Conservation (phyloP, 2,329 filamentous ascomycete species). For the Furcasterigmium furcatum region DNA sequence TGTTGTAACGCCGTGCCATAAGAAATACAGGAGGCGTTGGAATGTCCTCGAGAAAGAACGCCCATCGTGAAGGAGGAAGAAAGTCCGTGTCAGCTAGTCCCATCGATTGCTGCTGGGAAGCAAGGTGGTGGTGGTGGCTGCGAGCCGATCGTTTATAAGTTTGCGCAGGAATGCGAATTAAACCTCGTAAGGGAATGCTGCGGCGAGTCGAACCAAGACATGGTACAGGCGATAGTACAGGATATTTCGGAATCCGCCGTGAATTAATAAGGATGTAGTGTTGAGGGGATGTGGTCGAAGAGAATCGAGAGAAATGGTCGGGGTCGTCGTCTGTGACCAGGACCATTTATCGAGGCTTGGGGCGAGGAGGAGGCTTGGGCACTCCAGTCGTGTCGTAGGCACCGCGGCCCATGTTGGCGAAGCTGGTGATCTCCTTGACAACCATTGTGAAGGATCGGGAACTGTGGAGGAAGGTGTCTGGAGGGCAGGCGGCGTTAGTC, state of each 20-base stretch:
- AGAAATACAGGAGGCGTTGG: background rate
- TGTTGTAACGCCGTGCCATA: conserved; percentile 4
- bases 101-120: conserved; percentile 30
- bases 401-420: conserved; percentile 46
- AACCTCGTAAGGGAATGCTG: conserved; percentile 21
- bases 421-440: conserved; percentile 22
- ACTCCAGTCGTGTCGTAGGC: conserved; percentile 50
- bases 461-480: background rate
- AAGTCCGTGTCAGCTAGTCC: conserved; percentile 10
- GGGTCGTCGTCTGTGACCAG: no score
- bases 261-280: conserved; percentile 1
- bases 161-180: conserved; percentile 30
- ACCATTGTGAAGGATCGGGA: conserved; percentile 26
- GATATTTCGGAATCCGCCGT: conserved; percentile 6
- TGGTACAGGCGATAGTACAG: background rate
- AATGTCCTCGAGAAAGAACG: conserved; percentile 8
- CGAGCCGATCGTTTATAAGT: conserved; percentile 30
- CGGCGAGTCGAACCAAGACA: background rate
- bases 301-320: background rate
- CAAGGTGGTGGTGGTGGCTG: conserved; percentile 25
- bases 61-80: conserved; percentile 10
- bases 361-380: conserved; percentile 41
- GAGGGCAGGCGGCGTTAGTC: conserved; percentile 9
- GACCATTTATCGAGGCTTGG: conserved; percentile 35
- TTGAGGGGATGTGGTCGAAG: background rate